phyloP scores from a whole-genome alignment of 148 eudicot genomes.

The Hydrangea macrophylla region DNA sequence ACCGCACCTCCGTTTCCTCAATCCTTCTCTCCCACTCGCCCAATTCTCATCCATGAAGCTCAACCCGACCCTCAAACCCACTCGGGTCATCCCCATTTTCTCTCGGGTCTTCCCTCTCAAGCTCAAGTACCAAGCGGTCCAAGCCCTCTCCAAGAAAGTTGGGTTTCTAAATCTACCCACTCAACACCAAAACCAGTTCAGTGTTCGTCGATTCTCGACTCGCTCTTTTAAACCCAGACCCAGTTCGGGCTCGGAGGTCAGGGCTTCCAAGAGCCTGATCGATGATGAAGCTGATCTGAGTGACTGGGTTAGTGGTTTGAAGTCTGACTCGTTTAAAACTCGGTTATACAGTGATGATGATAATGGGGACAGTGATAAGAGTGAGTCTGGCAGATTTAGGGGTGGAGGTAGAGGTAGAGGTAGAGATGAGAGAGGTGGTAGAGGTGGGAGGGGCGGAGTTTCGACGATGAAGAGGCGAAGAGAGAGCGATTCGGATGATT shows the following conservation, averaged over 20 bases:
- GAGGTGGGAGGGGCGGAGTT: constrained; percentile 16
- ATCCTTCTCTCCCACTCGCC: constrained; percentile 30
- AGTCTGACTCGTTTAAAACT: constrained; percentile 44
- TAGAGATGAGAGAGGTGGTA: constrained; percentile 8
- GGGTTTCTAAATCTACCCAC: constrained; percentile 24
- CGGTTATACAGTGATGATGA: constrained; percentile 46
- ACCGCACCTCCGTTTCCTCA: constrained; percentile 36
- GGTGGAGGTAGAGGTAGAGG: constrained; percentile 19
- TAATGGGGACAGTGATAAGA: constrained; percentile 23
- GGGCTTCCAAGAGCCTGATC: constrained; percentile 56
- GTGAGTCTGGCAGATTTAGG: constrained; percentile 15
- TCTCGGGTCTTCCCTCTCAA: constrained; percentile 58
- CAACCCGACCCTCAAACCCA: constrained; percentile 22
- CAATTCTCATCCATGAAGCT: constrained; percentile 42
- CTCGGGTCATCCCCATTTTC: constrained; percentile 29
- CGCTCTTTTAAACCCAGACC: constrained; percentile 27
- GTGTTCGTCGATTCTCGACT: constrained; percentile 33
- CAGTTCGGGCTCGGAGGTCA: constrained; percentile 20
- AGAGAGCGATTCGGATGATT: constrained; percentile 28
- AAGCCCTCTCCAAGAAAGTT: constrained; percentile 17
- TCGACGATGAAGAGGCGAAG: constrained; percentile 33
- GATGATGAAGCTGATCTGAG: constrained; percentile 85
- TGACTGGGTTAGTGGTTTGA: constrained; percentile 75
- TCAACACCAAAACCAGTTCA: background rate
- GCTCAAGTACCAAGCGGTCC: constrained; percentile 41